These are phyloP conservation scores for Malbranchea cinnamomea DNA, from an alignment of 2,329 filamentous ascomycete species.

Conservation along the genomic window DNA sequence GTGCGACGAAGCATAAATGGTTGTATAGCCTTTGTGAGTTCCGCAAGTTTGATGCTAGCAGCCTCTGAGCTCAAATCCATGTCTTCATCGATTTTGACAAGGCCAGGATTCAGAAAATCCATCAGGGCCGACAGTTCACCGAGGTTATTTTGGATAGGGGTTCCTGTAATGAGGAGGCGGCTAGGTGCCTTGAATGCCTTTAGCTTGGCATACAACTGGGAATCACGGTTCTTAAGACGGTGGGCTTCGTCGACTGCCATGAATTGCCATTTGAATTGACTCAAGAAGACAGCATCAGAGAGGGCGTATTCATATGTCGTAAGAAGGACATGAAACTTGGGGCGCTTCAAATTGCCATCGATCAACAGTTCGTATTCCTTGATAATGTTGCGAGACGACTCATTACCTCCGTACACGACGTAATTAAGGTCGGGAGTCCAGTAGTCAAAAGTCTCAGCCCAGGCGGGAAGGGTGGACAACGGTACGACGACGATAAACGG, in stretches of 20 bases:
- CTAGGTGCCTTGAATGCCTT: slow-evolving; percentile 76
- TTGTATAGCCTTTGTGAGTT: slow-evolving; percentile 72
- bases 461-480: slow-evolving; percentile 90
- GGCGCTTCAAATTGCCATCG: slow-evolving; percentile 71
- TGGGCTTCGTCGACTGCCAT: slow-evolving; percentile 94
- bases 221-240: slow-evolving; percentile 89
- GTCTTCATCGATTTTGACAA: slow-evolving; percentile 79
- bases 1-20: slow-evolving; percentile 92
- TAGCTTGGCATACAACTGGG: slow-evolving; percentile 76
- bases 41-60: slow-evolving; percentile 73
- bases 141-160: slow-evolving; percentile 92
- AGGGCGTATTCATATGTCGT: slow-evolving; percentile 97
- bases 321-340: slow-evolving; percentile 93
- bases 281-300: slow-evolving; percentile 67
- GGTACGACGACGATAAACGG: slow-evolving; percentile 96
- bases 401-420: slow-evolving; percentile 87
- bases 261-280: slow-evolving; percentile 92
- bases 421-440: slow-evolving; percentile 97
- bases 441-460: slow-evolving; percentile 93
- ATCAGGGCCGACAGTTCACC: slow-evolving; percentile 83
- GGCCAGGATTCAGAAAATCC: slow-evolving; percentile 94
- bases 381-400: slow-evolving; percentile 72
- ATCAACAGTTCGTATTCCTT: slow-evolving; percentile 78
- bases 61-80: slow-evolving; percentile 69
- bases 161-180: slow-evolving; percentile 87